Base-by-base conservation (phyloP, 169 alveolate genomes). In the Ichthyophthirius multifiliis region DNA sequence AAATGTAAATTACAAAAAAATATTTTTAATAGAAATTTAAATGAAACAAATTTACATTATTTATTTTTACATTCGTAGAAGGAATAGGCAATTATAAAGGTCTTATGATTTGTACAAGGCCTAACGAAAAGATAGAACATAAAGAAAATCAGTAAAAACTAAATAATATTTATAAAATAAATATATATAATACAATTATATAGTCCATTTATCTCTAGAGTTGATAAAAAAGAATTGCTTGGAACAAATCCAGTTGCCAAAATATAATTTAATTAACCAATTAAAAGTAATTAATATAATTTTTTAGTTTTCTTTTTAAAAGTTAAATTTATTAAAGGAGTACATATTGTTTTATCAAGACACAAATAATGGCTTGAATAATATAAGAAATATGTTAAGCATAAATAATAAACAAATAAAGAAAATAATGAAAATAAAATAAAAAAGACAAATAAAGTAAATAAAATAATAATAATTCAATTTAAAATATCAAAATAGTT, bases 21-120 rank as follows among this genome's bases (percentile, higher is more conserved):
- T n/a, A n/a, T n/a, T n/a, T n/a, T n/a, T n/a, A n/a, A n/a, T n/a
- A n/a, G n/a, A n/a, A n/a, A n/a, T n/a, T n/a, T n/a, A n/a, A n/a
- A n/a, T n/a, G n/a, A n/a, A n/a, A n/a, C n/a, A n/a, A n/a, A n/a
- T n/a, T n/a, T n/a, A n/a, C n/a, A n/a, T n/a, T n/a, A n/a, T n/a
- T n/a, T n/a, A n/a, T n/a, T n/a, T n/a, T n/a, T n/a, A n/a, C n/a
- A n/a, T n/a, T n/a, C n/a, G n/a, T n/a, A 55, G 71, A 55, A 39
- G 71, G 71, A 3, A 55, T 55, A 20, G 71, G 71, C 12, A 55
- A 55, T 55, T 55, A 55, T 23, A 55, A 55, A 9, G 71, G 71
- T 55, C 71, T 55, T 55, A 55, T 55, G 71, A 55, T 55, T 15
- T 55, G 71, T 55, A 55, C 71, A 4, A 55, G 71, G 16, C 71